Conservation (phyloP, 148 eudicot genomes). For the Chenopodium album region DNA sequence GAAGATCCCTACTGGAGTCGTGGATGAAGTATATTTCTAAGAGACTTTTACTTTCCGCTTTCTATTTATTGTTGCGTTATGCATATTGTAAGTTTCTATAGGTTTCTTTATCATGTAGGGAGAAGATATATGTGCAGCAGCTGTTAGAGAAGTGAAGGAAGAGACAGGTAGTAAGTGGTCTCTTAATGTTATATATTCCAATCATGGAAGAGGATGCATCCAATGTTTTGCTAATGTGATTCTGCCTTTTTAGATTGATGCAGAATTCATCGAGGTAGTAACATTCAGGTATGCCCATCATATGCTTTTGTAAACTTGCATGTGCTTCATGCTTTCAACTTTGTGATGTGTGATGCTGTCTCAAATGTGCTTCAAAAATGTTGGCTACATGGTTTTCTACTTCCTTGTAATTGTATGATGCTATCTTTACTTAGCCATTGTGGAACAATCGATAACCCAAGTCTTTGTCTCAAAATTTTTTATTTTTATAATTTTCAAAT, state of each 20-base stretch:
- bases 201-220: background rate
- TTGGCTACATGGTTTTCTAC: constrained; percentile 1
- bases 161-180: constrained; percentile 75
- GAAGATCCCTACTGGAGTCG: constrained; percentile 90
- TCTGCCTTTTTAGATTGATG: constrained; percentile 52
- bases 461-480: background rate
- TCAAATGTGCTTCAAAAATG: background rate
- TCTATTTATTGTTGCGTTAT: background rate
- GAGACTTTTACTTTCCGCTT: background rate
- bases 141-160: constrained; percentile 85
- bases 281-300: constrained; percentile 54
- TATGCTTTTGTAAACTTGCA: background rate
- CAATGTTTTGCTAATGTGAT: constrained; percentile 14
- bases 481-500: background rate
- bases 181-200: background rate
- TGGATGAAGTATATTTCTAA: constrained; percentile 59
- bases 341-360: background rate
- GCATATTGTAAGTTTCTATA: constrained; percentile 5
- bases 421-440: background rate
- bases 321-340: background rate
- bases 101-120: constrained; percentile 51
- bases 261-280: constrained; percentile 69
- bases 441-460: background rate
- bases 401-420: constrained; percentile 4
- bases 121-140: constrained; percentile 68